A percentile compares a stretch with the other conserved stretches of the same genome.
These are phyloP conservation scores for Piromyces sp. DNA, from an alignment of 192 early-diverging fungal genomes.

Conservation along the genomic window DNA sequence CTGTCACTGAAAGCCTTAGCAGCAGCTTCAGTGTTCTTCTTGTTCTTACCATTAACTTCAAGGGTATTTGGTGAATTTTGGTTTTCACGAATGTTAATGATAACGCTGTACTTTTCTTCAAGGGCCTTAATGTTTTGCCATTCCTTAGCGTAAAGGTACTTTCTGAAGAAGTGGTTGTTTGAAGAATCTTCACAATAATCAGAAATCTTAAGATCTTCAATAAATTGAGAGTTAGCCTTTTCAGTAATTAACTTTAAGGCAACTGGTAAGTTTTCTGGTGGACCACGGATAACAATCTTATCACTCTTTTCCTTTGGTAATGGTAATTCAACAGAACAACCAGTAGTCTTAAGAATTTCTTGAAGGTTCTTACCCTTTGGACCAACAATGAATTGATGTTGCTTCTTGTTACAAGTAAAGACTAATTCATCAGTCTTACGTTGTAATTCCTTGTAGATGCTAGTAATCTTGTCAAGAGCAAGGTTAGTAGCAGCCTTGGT, in stretches of 20 bases:
- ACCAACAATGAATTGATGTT: slow-evolving; percentile 84
- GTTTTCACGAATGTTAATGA: not conserved
- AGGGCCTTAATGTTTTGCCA: not conserved
- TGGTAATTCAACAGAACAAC: slow-evolving; percentile 74
- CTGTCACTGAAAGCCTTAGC: not conserved
- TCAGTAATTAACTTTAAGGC: slow-evolving; percentile 68
- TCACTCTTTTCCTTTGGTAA: slow-evolving; percentile 48
- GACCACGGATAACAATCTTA: slow-evolving; percentile 61
- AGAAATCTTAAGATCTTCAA: not conserved
- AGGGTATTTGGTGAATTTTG: not conserved
- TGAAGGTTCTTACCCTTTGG: slow-evolving; percentile 53
- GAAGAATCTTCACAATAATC: not conserved
- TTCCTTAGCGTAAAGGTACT: not conserved
- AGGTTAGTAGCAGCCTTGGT: slow-evolving; percentile 50
- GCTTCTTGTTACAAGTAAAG: slow-evolving; percentile 68
- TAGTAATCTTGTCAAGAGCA: slow-evolving; percentile 43
- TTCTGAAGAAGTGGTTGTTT: not conserved
- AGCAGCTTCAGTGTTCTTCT: not conserved
- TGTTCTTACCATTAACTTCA: not conserved
- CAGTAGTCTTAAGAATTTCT: slow-evolving; percentile 71
- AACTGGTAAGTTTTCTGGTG: slow-evolving; percentile 38
- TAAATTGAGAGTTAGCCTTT: slow-evolving; percentile 20
- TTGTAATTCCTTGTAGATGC: slow-evolving; percentile 40
- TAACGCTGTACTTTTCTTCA: not conserved
- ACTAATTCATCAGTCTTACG: slow-evolving; percentile 40